phyloP scores from a whole-genome alignment of 768 basidiomycete species.

The Pleurotus citrinopileatus region DNA sequence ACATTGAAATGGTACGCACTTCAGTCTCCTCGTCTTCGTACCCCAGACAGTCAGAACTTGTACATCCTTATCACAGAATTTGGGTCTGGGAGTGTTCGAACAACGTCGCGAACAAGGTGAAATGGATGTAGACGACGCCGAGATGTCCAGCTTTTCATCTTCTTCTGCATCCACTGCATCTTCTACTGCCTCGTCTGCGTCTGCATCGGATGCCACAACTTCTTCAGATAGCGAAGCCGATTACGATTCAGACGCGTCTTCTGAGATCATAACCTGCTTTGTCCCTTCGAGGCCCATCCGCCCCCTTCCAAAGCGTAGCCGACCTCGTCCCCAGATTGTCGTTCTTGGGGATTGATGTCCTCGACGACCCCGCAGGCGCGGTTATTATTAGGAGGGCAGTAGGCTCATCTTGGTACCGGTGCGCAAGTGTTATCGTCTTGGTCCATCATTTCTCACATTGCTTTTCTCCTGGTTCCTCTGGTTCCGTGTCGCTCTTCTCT shows the following conservation, averaged over 20 bases:
- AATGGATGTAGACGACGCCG: constrained; percentile 20
- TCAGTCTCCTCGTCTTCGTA: not conserved
- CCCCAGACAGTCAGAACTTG: constrained; percentile 4
- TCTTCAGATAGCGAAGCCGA: constrained; percentile 1
- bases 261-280: constrained; percentile 10
- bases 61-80: constrained; percentile 38
- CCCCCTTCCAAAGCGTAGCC: constrained; percentile 6
- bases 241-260: constrained; percentile 9
- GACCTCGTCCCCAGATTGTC: constrained; percentile 8
- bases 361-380: not conserved
- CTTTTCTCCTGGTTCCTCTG: not conserved
- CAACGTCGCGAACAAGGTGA: constrained; percentile 16
- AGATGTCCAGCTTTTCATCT: constrained; percentile 20
- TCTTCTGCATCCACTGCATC: not conserved
- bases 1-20: constrained; percentile 63
- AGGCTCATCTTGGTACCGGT: constrained; percentile 1
- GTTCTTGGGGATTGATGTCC: not conserved
- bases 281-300: constrained; percentile 8
- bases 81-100: constrained; percentile 64
- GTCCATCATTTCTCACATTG: not conserved
- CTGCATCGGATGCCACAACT: not conserved
- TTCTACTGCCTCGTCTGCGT: not conserved
- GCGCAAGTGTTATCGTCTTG: constrained; percentile 3
- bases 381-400: not conserved
- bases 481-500: not conserved